phyloP scores from a whole-genome alignment of 208 protist species.

The Acanthamoeba polyphaga region DNA sequence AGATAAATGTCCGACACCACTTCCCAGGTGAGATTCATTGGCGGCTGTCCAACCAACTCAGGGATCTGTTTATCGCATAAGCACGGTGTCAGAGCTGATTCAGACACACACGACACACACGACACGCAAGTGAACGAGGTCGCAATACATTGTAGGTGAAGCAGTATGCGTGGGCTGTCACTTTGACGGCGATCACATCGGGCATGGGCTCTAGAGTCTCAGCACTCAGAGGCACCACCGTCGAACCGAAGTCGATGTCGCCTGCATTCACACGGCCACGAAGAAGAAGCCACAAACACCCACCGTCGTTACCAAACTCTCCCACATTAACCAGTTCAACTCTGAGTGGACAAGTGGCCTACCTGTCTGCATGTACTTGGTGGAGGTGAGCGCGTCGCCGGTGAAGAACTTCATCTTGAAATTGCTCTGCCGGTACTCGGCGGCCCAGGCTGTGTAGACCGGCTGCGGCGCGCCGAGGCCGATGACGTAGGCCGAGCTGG shows the following conservation, averaged over 20 bases:
- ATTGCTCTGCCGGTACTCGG: neutral
- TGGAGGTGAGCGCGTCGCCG: neutral
- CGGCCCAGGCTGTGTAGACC: conserved; percentile 22
- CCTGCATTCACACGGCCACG: neutral
- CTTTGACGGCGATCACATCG: conserved; percentile 8
- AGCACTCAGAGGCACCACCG: neutral
- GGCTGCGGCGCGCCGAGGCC: neutral
- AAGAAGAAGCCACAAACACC: neutral
- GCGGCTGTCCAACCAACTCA: neutral
- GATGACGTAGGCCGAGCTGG: neutral
- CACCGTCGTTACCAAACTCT: too few relatives aligned
- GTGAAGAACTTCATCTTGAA: conserved; percentile 43
- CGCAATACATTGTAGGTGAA: neutral
- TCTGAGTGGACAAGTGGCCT: neutral
- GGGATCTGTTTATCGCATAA: neutral
- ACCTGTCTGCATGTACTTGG: neutral
- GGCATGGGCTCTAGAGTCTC: neutral
- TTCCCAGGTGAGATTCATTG: neutral
- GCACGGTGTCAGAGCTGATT: neutral
- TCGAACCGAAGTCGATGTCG: conserved; percentile 1
- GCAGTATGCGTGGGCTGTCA: neutral
- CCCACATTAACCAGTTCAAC: too few relatives aligned
- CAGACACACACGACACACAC: neutral
- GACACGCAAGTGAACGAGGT: neutral
- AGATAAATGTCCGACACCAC: neutral